phyloP scores from a whole-genome alignment of 352 stramenopile genomes.

The Hyaloperonospora brassicae region DNA sequence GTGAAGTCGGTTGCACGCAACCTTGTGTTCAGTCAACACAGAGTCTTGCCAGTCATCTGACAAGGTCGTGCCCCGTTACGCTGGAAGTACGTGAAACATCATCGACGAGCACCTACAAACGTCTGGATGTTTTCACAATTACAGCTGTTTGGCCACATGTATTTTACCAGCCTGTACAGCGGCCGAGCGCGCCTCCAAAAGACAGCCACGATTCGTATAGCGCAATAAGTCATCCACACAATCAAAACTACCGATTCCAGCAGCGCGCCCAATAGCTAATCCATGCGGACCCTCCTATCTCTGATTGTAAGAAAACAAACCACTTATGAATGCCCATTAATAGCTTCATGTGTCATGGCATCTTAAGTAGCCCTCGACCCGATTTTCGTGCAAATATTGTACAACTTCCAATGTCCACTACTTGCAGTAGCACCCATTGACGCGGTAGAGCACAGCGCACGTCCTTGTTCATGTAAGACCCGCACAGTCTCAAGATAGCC shows the following conservation, averaged over 20 bases:
- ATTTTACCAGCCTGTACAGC: conserved; percentile 24
- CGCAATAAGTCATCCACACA: conserved; percentile 28
- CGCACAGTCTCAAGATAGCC: conserved; percentile 22
- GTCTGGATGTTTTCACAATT: conserved; percentile 24
- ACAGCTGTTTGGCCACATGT: conserved; percentile 19
- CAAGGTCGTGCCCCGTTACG: no score
- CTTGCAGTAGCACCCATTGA: conserved; percentile 32
- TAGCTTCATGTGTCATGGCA: conserved; percentile 29
- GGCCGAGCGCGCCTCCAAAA: conserved; percentile 26
- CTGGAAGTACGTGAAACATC: conserved; percentile 13
- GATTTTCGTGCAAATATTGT: conserved; percentile 25
- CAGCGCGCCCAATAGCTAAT: conserved; percentile 22
- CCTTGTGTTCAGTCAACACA: no score
- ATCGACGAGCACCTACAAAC: conserved; percentile 20
- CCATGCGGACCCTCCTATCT: conserved; percentile 26
- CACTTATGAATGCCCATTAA: conserved; percentile 21
- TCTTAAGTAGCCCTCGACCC: conserved; percentile 31
- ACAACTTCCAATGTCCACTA: conserved; percentile 29
- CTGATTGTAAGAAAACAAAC: conserved; percentile 30
- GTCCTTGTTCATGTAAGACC: conserved; percentile 21
- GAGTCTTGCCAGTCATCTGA: no score
- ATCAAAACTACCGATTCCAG: conserved; percentile 17
- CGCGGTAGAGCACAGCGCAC: conserved; percentile 14
- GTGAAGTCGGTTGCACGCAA: no score
- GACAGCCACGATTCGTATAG: conserved; percentile 24